These are phyloP conservation scores for Urochloa ruziziensis DNA, from an alignment of 176 grass and related monocot genomes.

Conservation along the genomic window DNA sequence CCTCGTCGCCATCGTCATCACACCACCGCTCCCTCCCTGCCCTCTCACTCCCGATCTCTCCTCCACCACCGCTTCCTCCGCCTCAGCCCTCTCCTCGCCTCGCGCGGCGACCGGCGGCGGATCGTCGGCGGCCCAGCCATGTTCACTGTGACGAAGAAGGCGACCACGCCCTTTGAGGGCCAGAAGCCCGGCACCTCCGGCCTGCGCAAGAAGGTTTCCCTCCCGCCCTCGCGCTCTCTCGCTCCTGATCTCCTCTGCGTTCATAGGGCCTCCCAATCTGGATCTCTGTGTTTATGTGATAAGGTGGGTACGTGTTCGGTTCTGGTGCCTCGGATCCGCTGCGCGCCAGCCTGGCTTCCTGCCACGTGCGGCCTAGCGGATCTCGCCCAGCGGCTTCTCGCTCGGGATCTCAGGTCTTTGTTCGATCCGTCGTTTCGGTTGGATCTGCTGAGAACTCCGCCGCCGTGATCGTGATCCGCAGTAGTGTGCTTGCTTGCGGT, in stretches of 20 bases:
- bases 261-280: background rate
- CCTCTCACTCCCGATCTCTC: conserved; percentile 48
- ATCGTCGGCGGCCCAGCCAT: conserved; percentile 28
- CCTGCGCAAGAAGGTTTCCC: conserved; percentile 84
- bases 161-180: conserved; percentile 77
- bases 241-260: background rate
- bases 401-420: background rate
- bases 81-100: background rate
- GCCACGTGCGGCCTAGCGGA: background rate
- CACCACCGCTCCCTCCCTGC: conserved; percentile 32
- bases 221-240: background rate
- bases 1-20: conserved; percentile 43
- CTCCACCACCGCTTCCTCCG: conserved; percentile 8
- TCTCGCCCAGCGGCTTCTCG: conserved; percentile 6
- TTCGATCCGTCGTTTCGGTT: background rate
- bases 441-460: conserved; percentile 11
- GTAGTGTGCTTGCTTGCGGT: background rate
- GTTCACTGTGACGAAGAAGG: conserved; percentile 63
- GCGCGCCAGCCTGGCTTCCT: background rate
- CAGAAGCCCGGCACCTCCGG: conserved; percentile 99
- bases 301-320: background rate
- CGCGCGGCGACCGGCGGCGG: background rate
- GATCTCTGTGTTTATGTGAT: conserved; percentile 1
- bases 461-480: background rate
- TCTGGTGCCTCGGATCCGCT: conserved; percentile 15